Evolutionary conservation across 106 monocot species (phyloP).

Genomic region (Acanthochlamys bracteata): DNA sequence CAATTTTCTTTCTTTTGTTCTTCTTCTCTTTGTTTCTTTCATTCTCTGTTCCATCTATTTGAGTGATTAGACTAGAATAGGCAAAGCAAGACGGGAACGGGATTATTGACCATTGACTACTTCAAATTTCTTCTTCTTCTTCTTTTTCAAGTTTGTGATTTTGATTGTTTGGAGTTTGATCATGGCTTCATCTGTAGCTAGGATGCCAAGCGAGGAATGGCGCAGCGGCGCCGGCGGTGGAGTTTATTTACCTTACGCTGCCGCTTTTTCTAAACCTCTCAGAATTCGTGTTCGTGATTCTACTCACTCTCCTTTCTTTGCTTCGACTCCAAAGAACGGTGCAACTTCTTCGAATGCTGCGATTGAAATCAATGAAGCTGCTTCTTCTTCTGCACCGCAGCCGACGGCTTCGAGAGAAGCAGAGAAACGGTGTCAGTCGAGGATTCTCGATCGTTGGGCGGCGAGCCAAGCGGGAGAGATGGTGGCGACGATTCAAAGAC

Average conservation of each 20-base stretch:
- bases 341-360: neutral
- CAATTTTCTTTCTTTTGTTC: too few relatives aligned
- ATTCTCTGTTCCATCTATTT: too few relatives aligned
- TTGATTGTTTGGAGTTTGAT: neutral
- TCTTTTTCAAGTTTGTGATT: too few relatives aligned
- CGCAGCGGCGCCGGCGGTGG: constrained; percentile 3
- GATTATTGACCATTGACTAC: too few relatives aligned
- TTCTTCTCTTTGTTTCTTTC: too few relatives aligned
- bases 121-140: too few relatives aligned
- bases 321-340: neutral
- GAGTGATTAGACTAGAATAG: too few relatives aligned
- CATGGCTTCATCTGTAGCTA: constrained; percentile 44
- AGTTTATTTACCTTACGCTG: constrained; percentile 1
- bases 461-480: constrained; percentile 42
- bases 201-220: constrained; percentile 31
- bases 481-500: constrained; percentile 39
- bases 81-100: too few relatives aligned
- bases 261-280: constrained; percentile 9
- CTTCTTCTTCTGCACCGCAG: neutral
- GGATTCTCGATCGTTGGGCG: constrained; percentile 55
- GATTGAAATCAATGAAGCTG: neutral
- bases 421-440: constrained; percentile 14
- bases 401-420: constrained; percentile 2
- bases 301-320: neutral
- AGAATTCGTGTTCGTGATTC: constrained; percentile 19